Percentiles rank a stretch among this genome's conserved stretches.
Conservation (phyloP, 306 rosid genomes). For the Sindora glabra region DNA sequence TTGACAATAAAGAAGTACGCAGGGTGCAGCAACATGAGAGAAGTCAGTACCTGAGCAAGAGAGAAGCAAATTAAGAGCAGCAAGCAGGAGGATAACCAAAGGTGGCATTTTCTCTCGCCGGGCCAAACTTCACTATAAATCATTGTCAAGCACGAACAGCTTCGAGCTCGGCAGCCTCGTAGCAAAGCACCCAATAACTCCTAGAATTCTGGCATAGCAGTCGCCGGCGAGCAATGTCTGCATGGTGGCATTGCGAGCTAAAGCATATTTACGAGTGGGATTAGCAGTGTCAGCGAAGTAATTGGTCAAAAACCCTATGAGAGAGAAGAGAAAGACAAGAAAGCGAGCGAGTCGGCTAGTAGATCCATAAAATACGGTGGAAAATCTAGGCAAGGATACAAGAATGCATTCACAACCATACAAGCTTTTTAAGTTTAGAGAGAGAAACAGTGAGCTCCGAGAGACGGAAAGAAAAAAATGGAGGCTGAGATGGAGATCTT, state of each 20-base stretch:
- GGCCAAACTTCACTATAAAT: constrained; percentile 22
- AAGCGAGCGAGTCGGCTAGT: constrained; percentile 30
- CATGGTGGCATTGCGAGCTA: constrained; percentile 10
- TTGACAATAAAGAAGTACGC: not conserved
- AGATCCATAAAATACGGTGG: constrained; percentile 66
- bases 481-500: not conserved
- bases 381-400: constrained; percentile 32
- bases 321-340: constrained; percentile 26
- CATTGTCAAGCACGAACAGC: constrained; percentile 26
- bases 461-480: constrained; percentile 9
- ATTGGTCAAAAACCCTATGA: constrained; percentile 47
- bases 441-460: not conserved
- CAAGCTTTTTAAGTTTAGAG: not conserved
- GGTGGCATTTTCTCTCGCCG: constrained; percentile 56
- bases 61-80: constrained; percentile 30
- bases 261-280: constrained; percentile 25
- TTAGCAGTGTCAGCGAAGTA: not conserved
- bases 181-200: constrained; percentile 10
- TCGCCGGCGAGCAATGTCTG: constrained; percentile 17
- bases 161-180: constrained; percentile 14
- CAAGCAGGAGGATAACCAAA: constrained; percentile 26
- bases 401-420: not conserved
- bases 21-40: not conserved
- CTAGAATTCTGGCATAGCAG: constrained; percentile 10
- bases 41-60: constrained; percentile 49